Evolutionary conservation across 331 rosid genomes (phyloP).

Genomic region (Quercus lobata): DNA sequence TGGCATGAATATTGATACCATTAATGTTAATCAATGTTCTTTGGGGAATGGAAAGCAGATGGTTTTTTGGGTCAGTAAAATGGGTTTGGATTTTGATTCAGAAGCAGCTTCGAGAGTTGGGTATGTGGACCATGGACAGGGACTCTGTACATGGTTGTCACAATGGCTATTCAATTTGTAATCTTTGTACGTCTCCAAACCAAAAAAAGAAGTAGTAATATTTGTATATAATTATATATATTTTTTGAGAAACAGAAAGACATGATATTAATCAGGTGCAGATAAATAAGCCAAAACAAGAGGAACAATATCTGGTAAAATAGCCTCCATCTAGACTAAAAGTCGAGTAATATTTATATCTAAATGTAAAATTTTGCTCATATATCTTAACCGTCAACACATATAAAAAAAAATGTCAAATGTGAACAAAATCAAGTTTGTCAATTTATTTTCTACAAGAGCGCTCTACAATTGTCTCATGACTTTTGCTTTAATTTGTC

Average conservation of each 20-base stretch:
- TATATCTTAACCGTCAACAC: no score
- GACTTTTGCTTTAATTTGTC: no score
- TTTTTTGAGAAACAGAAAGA: no score
- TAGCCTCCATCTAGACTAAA: no score
- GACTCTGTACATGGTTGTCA: constrained; percentile 74
- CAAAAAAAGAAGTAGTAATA: no score
- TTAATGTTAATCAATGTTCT: constrained; percentile 30
- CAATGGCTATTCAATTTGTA: not conserved
- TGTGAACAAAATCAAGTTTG: not conserved
- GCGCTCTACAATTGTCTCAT: no score
- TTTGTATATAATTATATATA: not conserved
- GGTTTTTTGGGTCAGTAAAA: constrained; percentile 51
- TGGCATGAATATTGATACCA: constrained; percentile 29
- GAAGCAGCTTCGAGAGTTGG: constrained; percentile 53
- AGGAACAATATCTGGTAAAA: no score
- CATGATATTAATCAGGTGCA: no score
- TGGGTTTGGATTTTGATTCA: constrained; percentile 34
- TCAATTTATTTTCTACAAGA: not conserved
- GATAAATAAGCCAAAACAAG: no score
- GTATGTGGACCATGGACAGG: constrained; percentile 56
- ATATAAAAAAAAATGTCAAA: no score
- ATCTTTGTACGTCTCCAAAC: not conserved
- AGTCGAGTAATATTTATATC: no score
- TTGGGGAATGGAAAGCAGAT: constrained; percentile 44
- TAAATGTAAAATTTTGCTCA: not conserved